Conservation (phyloP, 192 early-diverging fungal genomes). For the Coemansia sp. region DNA sequence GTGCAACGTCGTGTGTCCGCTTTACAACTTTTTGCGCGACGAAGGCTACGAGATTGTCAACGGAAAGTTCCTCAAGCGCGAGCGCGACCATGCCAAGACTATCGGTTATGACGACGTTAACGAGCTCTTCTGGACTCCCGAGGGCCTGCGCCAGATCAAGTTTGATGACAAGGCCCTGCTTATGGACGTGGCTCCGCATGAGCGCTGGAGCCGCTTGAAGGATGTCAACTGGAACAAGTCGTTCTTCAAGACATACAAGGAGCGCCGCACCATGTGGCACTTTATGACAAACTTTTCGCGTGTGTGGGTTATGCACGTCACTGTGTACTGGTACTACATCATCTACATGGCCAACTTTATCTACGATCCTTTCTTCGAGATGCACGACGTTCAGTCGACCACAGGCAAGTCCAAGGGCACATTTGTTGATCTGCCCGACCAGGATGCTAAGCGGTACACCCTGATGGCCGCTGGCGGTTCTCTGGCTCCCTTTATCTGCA, state of each 20-base stretch:
- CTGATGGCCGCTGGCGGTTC: conserved; percentile 71
- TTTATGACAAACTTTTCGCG: conserved; percentile 80
- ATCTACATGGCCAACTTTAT: conserved; percentile 68
- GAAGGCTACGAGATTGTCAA: conserved; percentile 70
- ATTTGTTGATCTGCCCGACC: conserved; percentile 35
- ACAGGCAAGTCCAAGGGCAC: conserved; percentile 44
- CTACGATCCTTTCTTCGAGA: conserved; percentile 59
- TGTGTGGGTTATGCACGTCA: conserved; percentile 83
- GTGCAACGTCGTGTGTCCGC: conserved; percentile 64
- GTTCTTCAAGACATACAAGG: conserved; percentile 81
- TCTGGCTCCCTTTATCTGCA: conserved; percentile 65
- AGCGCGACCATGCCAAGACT: conserved; percentile 71
- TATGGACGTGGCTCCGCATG: conserved; percentile 60
- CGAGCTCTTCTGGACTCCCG: conserved; percentile 78
- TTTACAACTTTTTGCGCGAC: conserved; percentile 73
- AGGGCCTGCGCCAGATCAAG: conserved; percentile 60
- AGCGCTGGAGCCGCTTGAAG: conserved; percentile 63
- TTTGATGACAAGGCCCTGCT: conserved; percentile 61
- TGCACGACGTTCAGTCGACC: conserved; percentile 48
- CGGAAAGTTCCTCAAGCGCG: conserved; percentile 70
- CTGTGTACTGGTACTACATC: conserved; percentile 78
- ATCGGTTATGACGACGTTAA: conserved; percentile 86
- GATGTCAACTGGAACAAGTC: conserved; percentile 69
- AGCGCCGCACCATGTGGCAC: conserved; percentile 82
- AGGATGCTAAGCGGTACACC: conserved; percentile 59